phyloP scores from a whole-genome alignment of 2,329 filamentous ascomycete species.

The Talaromyces atroroseus region DNA sequence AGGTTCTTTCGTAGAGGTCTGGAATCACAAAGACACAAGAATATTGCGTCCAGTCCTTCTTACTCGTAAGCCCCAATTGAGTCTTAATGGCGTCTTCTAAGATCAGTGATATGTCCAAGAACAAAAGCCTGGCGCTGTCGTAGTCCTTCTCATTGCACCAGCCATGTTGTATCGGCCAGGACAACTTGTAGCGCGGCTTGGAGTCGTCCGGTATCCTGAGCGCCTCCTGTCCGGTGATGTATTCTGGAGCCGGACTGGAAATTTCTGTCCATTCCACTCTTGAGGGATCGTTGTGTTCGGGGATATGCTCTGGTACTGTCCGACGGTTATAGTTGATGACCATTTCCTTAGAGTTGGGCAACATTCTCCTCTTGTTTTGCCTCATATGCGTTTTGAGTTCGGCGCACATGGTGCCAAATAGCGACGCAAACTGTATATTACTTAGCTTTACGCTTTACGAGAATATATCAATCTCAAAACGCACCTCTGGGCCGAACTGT shows the following conservation, averaged over 20 bases:
- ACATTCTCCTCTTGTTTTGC: conserved; percentile 84
- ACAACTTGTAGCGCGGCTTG: conserved; percentile 80
- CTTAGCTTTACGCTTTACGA: not conserved
- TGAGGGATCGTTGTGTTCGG: conserved; percentile 89
- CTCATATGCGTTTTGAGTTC: conserved; percentile 90
- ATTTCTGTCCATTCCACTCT: conserved; percentile 95
- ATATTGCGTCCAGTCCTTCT: conserved; percentile 81
- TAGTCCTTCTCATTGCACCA: conserved; percentile 92
- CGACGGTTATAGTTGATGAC: conserved; percentile 91
- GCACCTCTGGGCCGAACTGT: conserved; percentile 79
- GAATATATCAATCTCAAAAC: no score
- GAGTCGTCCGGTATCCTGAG: conserved; percentile 85
- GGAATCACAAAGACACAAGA: conserved; percentile 96
- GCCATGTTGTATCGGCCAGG: conserved; percentile 84
- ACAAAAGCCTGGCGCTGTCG: conserved; percentile 68
- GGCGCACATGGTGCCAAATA: conserved; percentile 74
- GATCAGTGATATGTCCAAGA: conserved; percentile 80
- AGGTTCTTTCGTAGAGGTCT: conserved; percentile 90
- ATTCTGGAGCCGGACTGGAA: conserved; percentile 60
- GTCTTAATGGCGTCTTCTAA: conserved; percentile 78
- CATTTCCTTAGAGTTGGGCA: conserved; percentile 96
- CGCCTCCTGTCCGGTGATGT: conserved; percentile 76
- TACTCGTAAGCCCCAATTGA: conserved; percentile 73
- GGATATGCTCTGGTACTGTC: conserved; percentile 77
- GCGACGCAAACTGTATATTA: conserved; percentile 48